Conservation (phyloP, 352 stramenopile genomes). For the Pythium sp. region DNA sequence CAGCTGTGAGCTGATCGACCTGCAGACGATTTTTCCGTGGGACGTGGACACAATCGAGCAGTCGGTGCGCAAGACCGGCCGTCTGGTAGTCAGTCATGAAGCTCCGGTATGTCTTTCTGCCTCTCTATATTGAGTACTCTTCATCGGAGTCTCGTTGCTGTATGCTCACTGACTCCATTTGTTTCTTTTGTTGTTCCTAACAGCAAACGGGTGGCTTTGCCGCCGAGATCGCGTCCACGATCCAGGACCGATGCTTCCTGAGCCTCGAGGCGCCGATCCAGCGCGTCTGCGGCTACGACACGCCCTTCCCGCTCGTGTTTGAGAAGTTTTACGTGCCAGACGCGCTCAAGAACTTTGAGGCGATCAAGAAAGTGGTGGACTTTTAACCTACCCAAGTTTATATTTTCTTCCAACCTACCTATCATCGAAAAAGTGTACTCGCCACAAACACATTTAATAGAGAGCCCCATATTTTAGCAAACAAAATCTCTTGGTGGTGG, state of each 20-base stretch:
- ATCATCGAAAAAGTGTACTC: too few species aligned
- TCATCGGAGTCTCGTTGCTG: too few species aligned
- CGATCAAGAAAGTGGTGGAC: slow-evolving; percentile 91
- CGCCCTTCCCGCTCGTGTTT: slow-evolving; percentile 96
- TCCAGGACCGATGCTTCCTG: slow-evolving; percentile 94
- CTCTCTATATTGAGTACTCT: too few species aligned
- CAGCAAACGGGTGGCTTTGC: slow-evolving; percentile 93
- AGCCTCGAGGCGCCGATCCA: slow-evolving; percentile 95
- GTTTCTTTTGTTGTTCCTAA: not conserved
- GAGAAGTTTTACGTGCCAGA: slow-evolving; percentile 96
- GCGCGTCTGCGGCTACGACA: slow-evolving; percentile 94
- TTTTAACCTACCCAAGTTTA: slow-evolving; percentile 55
- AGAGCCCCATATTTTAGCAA: not conserved
- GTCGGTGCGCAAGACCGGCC: slow-evolving; percentile 97
- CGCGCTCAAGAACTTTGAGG: slow-evolving; percentile 94
- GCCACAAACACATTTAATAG: too few species aligned
- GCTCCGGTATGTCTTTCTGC: slow-evolving; percentile 91
- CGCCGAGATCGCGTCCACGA: slow-evolving; percentile 93
- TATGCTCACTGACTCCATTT: not conserved
- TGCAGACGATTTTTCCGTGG: slow-evolving; percentile 97
- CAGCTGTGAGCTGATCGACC: slow-evolving; percentile 96
- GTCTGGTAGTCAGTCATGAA: slow-evolving; percentile 98
- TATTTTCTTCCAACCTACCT: not conserved
- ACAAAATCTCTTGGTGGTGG: too few species aligned
- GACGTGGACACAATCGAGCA: slow-evolving; percentile 93